Evolutionary conservation across 1,284 basidiomycete genomes (phyloP).

Genomic region (Lignosus rhinocerotis): DNA sequence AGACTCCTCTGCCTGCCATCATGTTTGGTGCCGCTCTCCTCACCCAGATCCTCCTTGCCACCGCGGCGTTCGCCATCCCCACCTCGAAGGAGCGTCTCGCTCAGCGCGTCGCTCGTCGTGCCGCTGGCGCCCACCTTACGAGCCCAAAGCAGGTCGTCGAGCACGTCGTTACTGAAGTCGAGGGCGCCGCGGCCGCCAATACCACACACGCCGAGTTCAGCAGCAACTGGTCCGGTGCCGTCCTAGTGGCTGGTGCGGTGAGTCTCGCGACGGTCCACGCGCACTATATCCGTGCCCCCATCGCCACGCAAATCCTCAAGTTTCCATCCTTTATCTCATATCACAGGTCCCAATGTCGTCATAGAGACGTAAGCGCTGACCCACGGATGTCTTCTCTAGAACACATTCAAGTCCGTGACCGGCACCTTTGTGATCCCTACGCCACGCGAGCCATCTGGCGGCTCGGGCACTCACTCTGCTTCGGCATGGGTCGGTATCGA

Average conservation of each 20-base stretch:
- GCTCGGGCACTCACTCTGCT: conserved; percentile 29
- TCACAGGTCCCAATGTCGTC: background rate
- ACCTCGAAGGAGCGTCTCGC: conserved; percentile 20
- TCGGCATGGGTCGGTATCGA: conserved; percentile 29
- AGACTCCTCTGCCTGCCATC: conserved; percentile 9
- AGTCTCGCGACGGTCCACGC: background rate
- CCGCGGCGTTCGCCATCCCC: conserved; percentile 25
- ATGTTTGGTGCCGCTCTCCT: conserved; percentile 26
- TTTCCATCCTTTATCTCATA: background rate
- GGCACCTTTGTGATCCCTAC: conserved; percentile 36
- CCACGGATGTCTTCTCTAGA: conserved; percentile 13
- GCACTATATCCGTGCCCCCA: background rate
- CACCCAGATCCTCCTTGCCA: conserved; percentile 24
- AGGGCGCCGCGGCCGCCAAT: conserved; percentile 7
- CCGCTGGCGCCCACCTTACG: conserved; percentile 17
- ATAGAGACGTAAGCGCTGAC: background rate
- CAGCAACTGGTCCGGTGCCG: conserved; percentile 32
- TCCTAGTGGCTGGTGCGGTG: conserved; percentile 23
- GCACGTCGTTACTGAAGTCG: conserved; percentile 1
- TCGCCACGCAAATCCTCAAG: background rate
- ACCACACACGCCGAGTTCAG: conserved; percentile 25
- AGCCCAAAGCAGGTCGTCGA: conserved; percentile 12
- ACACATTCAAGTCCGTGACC: conserved; percentile 31
- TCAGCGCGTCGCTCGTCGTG: conserved; percentile 21
- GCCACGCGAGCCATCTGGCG: conserved; percentile 27